A percentile compares a stretch with the other conserved stretches of the same genome.
Conservation (phyloP, 2,329 filamentous ascomycete genomes). For the Samsoniella hepiali region DNA sequence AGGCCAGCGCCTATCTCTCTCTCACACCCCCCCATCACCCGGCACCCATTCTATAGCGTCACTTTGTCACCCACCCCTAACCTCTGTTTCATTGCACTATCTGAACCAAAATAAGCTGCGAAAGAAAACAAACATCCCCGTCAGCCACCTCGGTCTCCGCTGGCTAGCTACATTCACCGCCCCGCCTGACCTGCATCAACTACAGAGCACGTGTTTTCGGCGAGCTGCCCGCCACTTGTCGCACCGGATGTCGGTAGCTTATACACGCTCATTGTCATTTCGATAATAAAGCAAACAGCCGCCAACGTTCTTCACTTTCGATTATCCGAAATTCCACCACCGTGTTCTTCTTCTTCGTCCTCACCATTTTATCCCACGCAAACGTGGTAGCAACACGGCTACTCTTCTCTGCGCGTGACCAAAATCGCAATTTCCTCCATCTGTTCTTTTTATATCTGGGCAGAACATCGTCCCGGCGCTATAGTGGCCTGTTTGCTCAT, state of each 20-base stretch:
- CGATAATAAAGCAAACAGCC: background rate
- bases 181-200: slow-evolving; percentile 1
- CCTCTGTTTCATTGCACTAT: slow-evolving; percentile 2
- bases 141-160: background rate
- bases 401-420: background rate
- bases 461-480: background rate
- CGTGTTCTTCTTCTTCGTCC: background rate
- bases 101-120: background rate
- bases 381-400: background rate
- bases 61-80: background rate
- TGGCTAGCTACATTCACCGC: background rate
- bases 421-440: background rate
- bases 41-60: background rate
- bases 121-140: background rate
- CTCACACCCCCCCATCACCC: background rate
- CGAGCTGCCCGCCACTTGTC: slow-evolving; percentile 4
- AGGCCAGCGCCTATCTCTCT: background rate
- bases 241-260: background rate
- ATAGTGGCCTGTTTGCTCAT: background rate
- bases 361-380: background rate
- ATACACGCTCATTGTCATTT: background rate
- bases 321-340: background rate
- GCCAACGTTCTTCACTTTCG: background rate
- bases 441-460: background rate
- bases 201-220: background rate